phyloP scores from a whole-genome alignment of 768 basidiomycete genomes.

The Xerocomellus chrysenteron region DNA sequence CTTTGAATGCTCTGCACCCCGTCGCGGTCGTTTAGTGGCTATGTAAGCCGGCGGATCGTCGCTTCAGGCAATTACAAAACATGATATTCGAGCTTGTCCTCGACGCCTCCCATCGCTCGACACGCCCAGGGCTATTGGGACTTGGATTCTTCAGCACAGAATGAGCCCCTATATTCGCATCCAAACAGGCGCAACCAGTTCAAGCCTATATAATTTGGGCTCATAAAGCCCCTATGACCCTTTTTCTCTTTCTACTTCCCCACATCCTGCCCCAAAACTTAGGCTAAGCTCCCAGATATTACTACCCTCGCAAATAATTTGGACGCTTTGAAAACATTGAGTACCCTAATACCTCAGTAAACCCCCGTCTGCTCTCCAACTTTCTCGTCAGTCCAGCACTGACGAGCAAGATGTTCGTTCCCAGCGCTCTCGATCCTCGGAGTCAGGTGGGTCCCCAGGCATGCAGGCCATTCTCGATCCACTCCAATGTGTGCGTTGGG shows the following conservation, averaged over 20 bases:
- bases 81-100: too few relatives aligned
- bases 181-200: too few relatives aligned
- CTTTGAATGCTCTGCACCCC: too few relatives aligned
- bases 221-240: neutral
- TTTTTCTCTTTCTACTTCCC: neutral
- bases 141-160: neutral
- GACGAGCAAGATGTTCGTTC: constrained; percentile 8
- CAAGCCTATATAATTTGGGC: neutral
- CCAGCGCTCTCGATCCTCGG: neutral
- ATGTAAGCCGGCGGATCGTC: too few relatives aligned
- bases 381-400: neutral
- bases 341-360: neutral
- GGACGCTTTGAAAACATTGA: neutral
- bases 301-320: neutral
- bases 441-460: neutral
- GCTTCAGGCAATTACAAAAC: too few relatives aligned
- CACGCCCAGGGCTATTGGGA: neutral
- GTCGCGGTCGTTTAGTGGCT: too few relatives aligned
- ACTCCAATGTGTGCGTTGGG: constrained; percentile 21
- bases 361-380: neutral
- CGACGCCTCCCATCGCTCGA: neutral
- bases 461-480: constrained; percentile 12
- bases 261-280: neutral
- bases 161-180: neutral
- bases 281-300: neutral